Evolutionary conservation across 1,284 basidiomycete species (phyloP).

Genomic region (Nidula niveotomentosa): DNA sequence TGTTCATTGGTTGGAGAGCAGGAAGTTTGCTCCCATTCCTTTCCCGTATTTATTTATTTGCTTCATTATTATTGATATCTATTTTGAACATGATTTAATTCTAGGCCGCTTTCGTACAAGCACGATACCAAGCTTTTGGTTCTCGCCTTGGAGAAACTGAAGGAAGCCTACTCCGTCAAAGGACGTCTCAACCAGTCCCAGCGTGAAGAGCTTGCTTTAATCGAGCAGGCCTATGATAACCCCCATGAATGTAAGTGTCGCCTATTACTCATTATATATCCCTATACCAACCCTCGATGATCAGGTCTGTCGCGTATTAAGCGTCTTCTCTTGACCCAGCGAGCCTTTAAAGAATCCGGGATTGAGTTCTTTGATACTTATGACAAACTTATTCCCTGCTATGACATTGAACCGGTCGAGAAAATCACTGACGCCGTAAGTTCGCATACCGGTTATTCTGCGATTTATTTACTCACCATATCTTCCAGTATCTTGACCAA

Average conservation of each 20-base stretch:
- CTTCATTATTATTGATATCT: neutral
- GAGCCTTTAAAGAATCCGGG: constrained; percentile 97
- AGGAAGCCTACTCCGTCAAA: constrained; percentile 98
- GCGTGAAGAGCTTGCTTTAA: constrained; percentile 92
- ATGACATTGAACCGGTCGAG: constrained; percentile 97
- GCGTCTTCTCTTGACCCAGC: constrained; percentile 90
- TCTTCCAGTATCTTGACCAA: constrained; percentile 80
- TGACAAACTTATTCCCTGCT: constrained; percentile 96
- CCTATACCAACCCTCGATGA: constrained; percentile 4
- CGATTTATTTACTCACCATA: constrained; percentile 16
- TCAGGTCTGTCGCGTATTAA: constrained; percentile 92
- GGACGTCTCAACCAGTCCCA: constrained; percentile 96
- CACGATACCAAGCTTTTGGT: constrained; percentile 97
- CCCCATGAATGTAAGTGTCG: constrained; percentile 76
- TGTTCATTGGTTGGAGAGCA: constrained; percentile 95
- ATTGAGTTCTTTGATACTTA: constrained; percentile 96
- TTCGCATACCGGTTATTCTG: constrained; percentile 8
- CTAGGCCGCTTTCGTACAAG: constrained; percentile 91
- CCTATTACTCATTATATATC: neutral
- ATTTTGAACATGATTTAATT: constrained; percentile 7
- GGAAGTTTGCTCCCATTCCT: constrained; percentile 96
- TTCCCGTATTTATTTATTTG: constrained; percentile 70
- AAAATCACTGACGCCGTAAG: constrained; percentile 95
- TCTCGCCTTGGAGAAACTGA: constrained; percentile 92
- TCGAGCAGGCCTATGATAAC: constrained; percentile 97